These are phyloP conservation scores for Rhizoclosmatium sp. DNA, from an alignment of 192 early-diverging fungal genomes.

Conservation along the genomic window DNA sequence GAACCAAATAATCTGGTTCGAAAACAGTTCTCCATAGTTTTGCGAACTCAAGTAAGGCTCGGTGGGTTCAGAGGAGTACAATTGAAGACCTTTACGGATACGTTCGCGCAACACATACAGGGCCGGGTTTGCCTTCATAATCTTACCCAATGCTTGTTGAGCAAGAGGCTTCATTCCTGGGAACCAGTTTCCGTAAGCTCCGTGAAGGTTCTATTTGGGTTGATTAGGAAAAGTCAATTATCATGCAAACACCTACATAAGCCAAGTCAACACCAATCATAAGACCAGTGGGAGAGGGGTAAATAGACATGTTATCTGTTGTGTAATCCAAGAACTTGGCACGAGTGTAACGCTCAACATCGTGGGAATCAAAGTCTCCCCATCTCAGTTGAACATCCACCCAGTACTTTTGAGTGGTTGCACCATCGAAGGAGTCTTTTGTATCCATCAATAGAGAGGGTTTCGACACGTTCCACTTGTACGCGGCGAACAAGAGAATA, in stretches of 20 bases:
- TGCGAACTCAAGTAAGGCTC: slow-evolving; percentile 96
- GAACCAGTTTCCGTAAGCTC: slow-evolving; percentile 98
- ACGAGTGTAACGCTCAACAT: slow-evolving; percentile 97
- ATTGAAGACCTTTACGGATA: slow-evolving; percentile 97
- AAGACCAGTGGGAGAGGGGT: slow-evolving; percentile 96
- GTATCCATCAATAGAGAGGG: slow-evolving; percentile 92
- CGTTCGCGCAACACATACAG: slow-evolving; percentile 97
- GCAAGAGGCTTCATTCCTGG: slow-evolving; percentile 98
- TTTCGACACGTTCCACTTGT: slow-evolving; percentile 98
- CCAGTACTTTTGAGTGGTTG: slow-evolving; percentile 97
- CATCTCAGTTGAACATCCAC: slow-evolving; percentile 98
- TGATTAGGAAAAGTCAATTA: slow-evolving; percentile 7
- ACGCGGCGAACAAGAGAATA: slow-evolving; percentile 93
- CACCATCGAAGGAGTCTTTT: slow-evolving; percentile 95
- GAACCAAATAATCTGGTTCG: slow-evolving; percentile 99
- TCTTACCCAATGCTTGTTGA: slow-evolving; percentile 98
- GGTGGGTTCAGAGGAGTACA: slow-evolving; percentile 98
- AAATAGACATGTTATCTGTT: slow-evolving; percentile 98
- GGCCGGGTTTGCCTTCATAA: slow-evolving; percentile 99
- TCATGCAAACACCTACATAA: slow-evolving; percentile 63
- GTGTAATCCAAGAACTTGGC: slow-evolving; percentile 99
- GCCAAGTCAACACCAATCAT: slow-evolving; percentile 98
- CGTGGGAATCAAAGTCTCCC: slow-evolving; percentile 99
- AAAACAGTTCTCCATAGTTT: slow-evolving; percentile 92
- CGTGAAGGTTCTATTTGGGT: slow-evolving; percentile 54